These are phyloP conservation scores for Trifolium dubium DNA, from an alignment of 306 rosid species.

Conservation along the genomic window DNA sequence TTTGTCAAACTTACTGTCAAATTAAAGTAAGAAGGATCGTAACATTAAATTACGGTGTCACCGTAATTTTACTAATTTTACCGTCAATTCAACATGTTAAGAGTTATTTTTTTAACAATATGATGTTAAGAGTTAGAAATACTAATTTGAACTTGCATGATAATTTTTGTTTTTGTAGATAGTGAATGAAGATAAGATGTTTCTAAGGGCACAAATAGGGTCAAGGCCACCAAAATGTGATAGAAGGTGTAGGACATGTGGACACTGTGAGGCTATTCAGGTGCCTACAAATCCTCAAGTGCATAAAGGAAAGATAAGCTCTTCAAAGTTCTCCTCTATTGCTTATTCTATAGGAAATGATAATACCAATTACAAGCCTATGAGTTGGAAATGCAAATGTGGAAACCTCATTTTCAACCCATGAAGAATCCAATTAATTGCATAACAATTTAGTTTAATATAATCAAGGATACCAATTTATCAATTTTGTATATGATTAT, in stretches of 20 bases:
- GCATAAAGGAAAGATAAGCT: constrained; percentile 43
- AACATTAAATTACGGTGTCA: too few species aligned
- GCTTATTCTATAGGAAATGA: constrained; percentile 66
- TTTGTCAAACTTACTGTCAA: neutral
- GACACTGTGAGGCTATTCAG: constrained; percentile 66
- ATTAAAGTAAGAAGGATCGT: neutral
- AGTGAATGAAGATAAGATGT: constrained; percentile 52
- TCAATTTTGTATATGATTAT: constrained; percentile 47
- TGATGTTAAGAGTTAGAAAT: neutral
- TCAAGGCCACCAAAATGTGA: constrained; percentile 93
- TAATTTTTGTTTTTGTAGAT: constrained; percentile 42
- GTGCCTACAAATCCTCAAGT: constrained; percentile 67
- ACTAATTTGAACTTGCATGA: neutral
- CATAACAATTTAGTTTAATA: neutral
- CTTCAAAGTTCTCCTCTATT: constrained; percentile 46
- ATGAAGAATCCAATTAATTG: constrained; percentile 36
- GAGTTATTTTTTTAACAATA: too few species aligned
- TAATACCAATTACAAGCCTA: constrained; percentile 83
- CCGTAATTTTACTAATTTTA: too few species aligned
- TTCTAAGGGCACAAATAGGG: constrained; percentile 66
- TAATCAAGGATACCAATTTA: constrained; percentile 33
- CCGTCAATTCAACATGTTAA: neutral
- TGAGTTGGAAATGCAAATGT: constrained; percentile 99
- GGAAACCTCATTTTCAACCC: constrained; percentile 84
- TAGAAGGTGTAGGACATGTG: constrained; percentile 76